A percentile compares a stretch with the other conserved stretches of the same genome.
Conservation (phyloP, 225 moss, liverwort and hornwort species). For the Antitrichia curtipendula region DNA sequence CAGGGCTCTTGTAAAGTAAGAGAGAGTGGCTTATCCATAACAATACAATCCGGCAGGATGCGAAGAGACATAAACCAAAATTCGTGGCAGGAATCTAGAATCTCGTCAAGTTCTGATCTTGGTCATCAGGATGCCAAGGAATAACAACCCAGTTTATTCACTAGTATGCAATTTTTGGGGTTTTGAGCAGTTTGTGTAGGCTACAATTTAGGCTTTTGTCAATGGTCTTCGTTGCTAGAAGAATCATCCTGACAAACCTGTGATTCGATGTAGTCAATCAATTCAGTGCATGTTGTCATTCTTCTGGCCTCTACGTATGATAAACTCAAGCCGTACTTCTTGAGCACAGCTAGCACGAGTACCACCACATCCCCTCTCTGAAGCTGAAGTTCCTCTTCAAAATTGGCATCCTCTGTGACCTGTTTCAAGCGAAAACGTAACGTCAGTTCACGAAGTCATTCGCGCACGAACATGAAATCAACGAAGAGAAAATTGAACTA, state of each 20-base stretch:
- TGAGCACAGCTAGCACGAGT: constrained; percentile 6
- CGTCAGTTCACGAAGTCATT: neutral
- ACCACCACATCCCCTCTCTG: constrained; percentile 32
- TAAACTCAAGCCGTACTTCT: constrained; percentile 7
- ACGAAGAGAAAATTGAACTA: neutral
- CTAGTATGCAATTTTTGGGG: neutral
- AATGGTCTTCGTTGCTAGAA: neutral
- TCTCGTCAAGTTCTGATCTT: neutral
- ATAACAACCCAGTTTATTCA: neutral
- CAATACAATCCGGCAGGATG: neutral
- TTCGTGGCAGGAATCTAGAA: neutral
- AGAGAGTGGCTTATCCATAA: neutral
- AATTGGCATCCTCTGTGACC: constrained; percentile 11
- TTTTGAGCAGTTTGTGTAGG: neutral
- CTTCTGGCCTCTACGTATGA: constrained; percentile 32
- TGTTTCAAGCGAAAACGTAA: neutral
- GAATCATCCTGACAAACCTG: neutral
- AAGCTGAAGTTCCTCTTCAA: constrained; percentile 17
- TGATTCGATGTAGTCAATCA: constrained; percentile 21
- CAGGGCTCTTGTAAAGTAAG: neutral
- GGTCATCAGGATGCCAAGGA: neutral
- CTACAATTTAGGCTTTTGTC: neutral
- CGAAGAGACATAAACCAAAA: neutral
- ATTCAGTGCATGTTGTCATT: constrained; percentile 12
- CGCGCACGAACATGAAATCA: neutral